Evolutionary conservation across 1,284 basidiomycete genomes (phyloP), one percentile per base, ranked within the genome.

Genomic region (Boletellus deceptivus): DNA sequence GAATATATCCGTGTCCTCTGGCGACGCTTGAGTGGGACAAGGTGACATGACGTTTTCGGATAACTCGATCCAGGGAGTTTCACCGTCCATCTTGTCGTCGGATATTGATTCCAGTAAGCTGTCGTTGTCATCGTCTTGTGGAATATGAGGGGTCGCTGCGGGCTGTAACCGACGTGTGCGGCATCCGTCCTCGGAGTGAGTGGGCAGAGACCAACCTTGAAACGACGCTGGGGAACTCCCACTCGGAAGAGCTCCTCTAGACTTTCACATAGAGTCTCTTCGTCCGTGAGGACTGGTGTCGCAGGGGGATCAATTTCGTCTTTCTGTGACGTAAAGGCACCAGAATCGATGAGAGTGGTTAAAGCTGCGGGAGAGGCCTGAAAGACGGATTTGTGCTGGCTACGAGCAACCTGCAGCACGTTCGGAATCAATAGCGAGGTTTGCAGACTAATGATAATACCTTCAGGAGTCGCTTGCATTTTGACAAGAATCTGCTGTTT

Each of bases 181-280:
- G 53, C 33, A 41, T 17, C 24, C 25, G 39, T 11, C 36, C 33
- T 37, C 14, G 27, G 14, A 25, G 47, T 46, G 44, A n/a, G 17
- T 38, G 20, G 53, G 24, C 39, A 60, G 48, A 27, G 29, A 63
- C 62, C 51, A 54, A 82, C 84, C 75, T 80, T 83, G 65, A 83
- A 82, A 35, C 65, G 72, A 7, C 70, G 68, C 6, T 72, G 72
- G 39, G 71, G 74, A 53, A 78, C 62, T 4, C 73, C 69, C 35
- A 58, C 53, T 50, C 73, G 74, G 58, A 78, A 80, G 11, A 83
- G 59, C 37, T 64, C 65, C 54, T 80, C 76, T 70, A 86, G 69
- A 20, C 75, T 68, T 38, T 72, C 64, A 54, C 67, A 70, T 39
- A 86, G 61, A 17, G 68, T 64, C 41, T 70, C 68, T 57, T 74